Conservation (phyloP, 1,284 basidiomycete genomes). For the Tylopilus sp. region DNA sequence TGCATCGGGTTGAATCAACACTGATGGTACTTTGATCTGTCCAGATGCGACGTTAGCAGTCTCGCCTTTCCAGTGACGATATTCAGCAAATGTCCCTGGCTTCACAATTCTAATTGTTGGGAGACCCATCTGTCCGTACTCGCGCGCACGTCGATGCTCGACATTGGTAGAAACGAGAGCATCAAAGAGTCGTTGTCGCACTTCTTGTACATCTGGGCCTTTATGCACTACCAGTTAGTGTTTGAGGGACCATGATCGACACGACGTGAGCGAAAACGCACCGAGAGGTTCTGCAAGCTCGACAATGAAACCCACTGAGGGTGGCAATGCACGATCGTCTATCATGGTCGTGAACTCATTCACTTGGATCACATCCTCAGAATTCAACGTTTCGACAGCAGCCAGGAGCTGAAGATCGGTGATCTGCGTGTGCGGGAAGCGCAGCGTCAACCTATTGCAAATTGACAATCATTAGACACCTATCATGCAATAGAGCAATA, state of each 20-base stretch:
- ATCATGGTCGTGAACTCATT: conserved; percentile 27
- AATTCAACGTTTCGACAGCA: conserved; percentile 6
- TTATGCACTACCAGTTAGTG: too few species aligned
- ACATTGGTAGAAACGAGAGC: conserved; percentile 15
- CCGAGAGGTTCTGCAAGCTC: conserved; percentile 23
- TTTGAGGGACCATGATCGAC: too few species aligned
- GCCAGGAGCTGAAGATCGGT: conserved; percentile 21
- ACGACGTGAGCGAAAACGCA: conserved; percentile 4
- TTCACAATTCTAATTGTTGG: conserved; percentile 30
- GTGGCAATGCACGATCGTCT: conserved; percentile 18
- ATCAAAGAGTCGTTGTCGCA: conserved; percentile 16
- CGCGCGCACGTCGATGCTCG: background rate
- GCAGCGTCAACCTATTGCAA: conserved; percentile 20
- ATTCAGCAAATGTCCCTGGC: conserved; percentile 29
- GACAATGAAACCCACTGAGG: conserved; percentile 30
- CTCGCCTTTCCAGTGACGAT: conserved; percentile 24
- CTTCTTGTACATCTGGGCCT: conserved; percentile 18
- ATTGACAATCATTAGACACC: background rate
- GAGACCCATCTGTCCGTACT: conserved; percentile 7
- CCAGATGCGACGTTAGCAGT: background rate
- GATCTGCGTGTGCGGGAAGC: conserved; percentile 10
- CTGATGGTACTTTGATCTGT: conserved; percentile 31
- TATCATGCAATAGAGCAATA: too few species aligned
- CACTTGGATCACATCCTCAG: conserved; percentile 12
- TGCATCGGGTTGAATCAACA: conserved; percentile 14